Conservation (phyloP, 2,329 filamentous ascomycete genomes). For the Alternaria rosae region DNA sequence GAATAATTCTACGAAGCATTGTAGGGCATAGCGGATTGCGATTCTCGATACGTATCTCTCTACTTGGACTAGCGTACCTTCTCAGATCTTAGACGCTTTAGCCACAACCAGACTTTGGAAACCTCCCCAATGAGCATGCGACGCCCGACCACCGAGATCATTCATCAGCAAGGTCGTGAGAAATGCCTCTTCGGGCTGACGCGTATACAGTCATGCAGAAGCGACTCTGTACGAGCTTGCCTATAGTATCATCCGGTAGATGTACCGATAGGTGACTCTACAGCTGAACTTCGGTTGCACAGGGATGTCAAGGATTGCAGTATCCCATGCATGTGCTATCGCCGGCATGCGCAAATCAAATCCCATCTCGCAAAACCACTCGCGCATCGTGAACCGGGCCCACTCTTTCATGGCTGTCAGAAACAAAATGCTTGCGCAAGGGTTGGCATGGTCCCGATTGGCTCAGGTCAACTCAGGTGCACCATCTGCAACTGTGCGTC, state of each 20-base stretch:
- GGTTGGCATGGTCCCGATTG: not conserved
- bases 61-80: not conserved
- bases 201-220: not conserved
- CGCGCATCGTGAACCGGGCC: not conserved
- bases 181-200: not conserved
- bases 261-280: not conserved
- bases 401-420: constrained; percentile 1
- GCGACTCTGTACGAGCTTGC: not conserved
- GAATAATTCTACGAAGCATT: not conserved
- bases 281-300: constrained; percentile 2
- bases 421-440: not conserved
- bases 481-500: not conserved
- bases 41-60: not conserved
- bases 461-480: not conserved
- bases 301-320: not conserved
- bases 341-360: constrained; percentile 5
- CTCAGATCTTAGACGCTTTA: not conserved
- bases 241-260: not conserved
- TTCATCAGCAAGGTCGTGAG: not conserved
- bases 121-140: constrained; percentile 1
- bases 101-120: not conserved
- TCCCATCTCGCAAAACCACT: not conserved
- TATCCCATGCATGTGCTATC: not conserved
- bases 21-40: not conserved
- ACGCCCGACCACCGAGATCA: not conserved